Percentiles rank a stretch among this genome's conserved stretches.
phyloP scores from a whole-genome alignment of 2,329 filamentous ascomycete genomes.

The Venturia aucupariae region DNA sequence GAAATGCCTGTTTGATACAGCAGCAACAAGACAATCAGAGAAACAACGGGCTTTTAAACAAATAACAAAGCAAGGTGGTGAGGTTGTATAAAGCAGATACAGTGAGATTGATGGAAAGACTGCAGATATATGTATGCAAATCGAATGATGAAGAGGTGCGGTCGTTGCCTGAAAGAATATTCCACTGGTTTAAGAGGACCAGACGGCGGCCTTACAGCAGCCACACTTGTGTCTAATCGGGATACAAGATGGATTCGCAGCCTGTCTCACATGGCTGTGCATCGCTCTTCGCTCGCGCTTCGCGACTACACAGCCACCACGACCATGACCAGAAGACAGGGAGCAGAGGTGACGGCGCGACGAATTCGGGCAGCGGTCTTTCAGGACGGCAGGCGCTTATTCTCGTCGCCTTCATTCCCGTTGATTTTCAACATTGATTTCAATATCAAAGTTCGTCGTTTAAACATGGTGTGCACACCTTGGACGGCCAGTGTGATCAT shows the following conservation, averaged over 20 bases:
- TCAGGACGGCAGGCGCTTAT: not conserved
- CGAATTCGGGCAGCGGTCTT: not conserved
- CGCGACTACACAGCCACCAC: not conserved
- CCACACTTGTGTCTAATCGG: not conserved
- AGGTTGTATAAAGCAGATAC: not conserved
- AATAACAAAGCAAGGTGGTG: not conserved
- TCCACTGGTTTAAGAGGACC: not conserved
- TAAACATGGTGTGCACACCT: not conserved
- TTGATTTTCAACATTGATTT: not conserved
- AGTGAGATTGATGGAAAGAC: not conserved
- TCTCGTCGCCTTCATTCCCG: not conserved
- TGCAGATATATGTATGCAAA: conserved; percentile 3
- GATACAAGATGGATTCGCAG: not conserved
- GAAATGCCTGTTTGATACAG: not conserved
- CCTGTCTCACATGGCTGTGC: not conserved
- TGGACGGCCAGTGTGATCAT: not conserved
- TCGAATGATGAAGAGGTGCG: not conserved
- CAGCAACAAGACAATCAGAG: not conserved
- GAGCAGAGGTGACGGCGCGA: not conserved
- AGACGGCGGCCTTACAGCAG: conserved; percentile 3
- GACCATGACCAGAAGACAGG: not conserved
- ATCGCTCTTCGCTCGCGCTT: not conserved
- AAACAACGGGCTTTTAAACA: conserved; percentile 1
- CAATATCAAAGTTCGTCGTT: not conserved
- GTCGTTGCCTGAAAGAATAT: conserved; percentile 1